Base-by-base conservation (phyloP, 352 stramenopile genomes). In the Blastocystis sp. region DNA sequence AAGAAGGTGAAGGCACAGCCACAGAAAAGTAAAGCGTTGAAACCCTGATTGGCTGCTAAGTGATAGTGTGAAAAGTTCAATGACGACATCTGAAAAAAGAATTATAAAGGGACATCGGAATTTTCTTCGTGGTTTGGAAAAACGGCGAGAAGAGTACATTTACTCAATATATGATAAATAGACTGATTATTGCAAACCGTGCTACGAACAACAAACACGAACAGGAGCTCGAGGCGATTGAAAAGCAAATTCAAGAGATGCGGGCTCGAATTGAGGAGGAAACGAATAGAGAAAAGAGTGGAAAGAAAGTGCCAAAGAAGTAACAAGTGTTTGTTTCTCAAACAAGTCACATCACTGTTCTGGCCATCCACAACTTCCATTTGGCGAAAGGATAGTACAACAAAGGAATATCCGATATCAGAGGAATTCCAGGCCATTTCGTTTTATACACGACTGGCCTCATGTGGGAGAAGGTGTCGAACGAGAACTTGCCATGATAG, bases 401-500 rank as follows among this genome's bases (percentile, higher is more conserved):
- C 6, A 81, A 39, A 9, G 70, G 70, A 26, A 81, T 66, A 34
- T 81, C 70, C 34, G 24, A 62, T 43, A 81, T 64, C 6, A 81
- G 39, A 24, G 45, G 47, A 37, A 81, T 64, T 24, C 70, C 70
- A 16, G 70, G 70, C 70, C 70, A 81, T 30, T 81, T 81, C 16
- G 70, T 81, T 53, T 81, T 81, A 53, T 81, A 81, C n/a, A 81
- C 70, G 24, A 81, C 70, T 1, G 70, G 70, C 11, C 65, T 81
- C 70, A 81, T 30, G 39, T 91, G 90, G 55, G 59, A 87, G 43
- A 92, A 91, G 63, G 65, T 70, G 11, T 91, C 68, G 76, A 92
- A 92, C n/a, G 79, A 87, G 76, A 92, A 90, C 62, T 93, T 91
- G 41, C 94, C 94, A 70, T 95, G 93, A 90, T 96, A 97, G 8